Evolutionary conservation across 2,329 filamentous ascomycete genomes (phyloP), one percentile per base, ranked within the genome.

Genomic region (Phialophora verrucosa): DNA sequence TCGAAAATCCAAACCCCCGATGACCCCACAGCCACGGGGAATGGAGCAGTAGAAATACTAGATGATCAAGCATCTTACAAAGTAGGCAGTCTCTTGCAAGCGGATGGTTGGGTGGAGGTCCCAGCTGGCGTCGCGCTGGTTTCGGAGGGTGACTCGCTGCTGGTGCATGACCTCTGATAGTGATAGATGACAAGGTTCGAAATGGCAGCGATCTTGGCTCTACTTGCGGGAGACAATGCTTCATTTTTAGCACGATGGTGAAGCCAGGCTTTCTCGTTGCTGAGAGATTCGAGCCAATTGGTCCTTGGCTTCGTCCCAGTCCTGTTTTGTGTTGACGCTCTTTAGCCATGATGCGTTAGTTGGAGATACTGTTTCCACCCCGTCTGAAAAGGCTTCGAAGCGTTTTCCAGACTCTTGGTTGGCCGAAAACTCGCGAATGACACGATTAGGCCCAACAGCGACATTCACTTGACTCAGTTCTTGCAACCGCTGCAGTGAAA

Each of bases 401-500:
- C 17, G 10, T 12, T 44, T n/a, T 44, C 11, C 10, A 44, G 38
- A 12, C 10, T 44, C 38, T 44, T 44, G 38, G 10, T 44, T 44
- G 11, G 38, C 10, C 5, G 4, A 11, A n/a, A 44, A 44, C 17
- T 44, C 38, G 10, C 38, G 38, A 44, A 44, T 44, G 38, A 44
- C 38, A 5, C 38, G 38, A n/a, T 44, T 44, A 11, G 38, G 38
- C 17, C 38, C 38, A n/a, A 44, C 38, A 44, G 2, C 38, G 17
- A n/a, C 11, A n/a, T 44, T 44, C 38, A 3, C 38, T 5, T n/a
- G 10, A n/a, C 38, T n/a, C 4, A 44, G 17, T 11, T 44, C 38
- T 2, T 5, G 38, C 38, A 44, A 44, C 38, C 38, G 38, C 10
- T n/a, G 38, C 38, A 80, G 64, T 0, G 76, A 76, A 23, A 74